Evolutionary conservation across 2,329 filamentous ascomycete species (phyloP).

Genomic region (Teratosphaeria epicoccoides): DNA sequence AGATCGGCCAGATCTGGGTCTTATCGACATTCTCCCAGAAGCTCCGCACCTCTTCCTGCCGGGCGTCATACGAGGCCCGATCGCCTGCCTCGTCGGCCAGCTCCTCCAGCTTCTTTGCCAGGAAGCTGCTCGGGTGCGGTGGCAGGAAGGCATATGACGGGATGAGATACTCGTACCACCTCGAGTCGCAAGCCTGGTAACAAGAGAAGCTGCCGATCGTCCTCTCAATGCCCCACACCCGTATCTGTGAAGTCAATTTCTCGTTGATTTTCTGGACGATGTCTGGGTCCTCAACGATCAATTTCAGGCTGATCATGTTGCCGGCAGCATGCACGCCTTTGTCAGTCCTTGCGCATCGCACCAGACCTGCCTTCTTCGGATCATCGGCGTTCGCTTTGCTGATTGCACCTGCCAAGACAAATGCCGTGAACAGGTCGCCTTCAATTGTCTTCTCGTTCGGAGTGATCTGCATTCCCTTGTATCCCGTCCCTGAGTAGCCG

Average conservation of each 20-base stretch:
- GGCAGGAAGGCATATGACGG: constrained; percentile 87
- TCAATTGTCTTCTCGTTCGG: constrained; percentile 74
- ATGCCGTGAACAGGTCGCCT: constrained; percentile 84
- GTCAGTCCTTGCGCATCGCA: constrained; percentile 89
- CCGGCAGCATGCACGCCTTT: constrained; percentile 95
- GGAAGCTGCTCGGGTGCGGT: constrained; percentile 75
- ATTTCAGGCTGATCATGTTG: constrained; percentile 87
- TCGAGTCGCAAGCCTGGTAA: constrained; percentile 87
- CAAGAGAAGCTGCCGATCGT: constrained; percentile 88
- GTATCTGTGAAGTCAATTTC: constrained; percentile 74
- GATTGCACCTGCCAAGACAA: constrained; percentile 83
- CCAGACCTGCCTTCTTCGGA: constrained; percentile 88
- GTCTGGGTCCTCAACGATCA: constrained; percentile 86
- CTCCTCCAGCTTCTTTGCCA: constrained; percentile 75
- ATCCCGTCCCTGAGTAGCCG: constrained; percentile 91
- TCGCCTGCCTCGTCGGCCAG: constrained; percentile 63
- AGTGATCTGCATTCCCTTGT: constrained; percentile 87
- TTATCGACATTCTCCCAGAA: constrained; percentile 82
- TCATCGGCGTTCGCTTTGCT: constrained; percentile 95
- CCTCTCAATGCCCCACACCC: constrained; percentile 85
- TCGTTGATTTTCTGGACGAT: constrained; percentile 87
- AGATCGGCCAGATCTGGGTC: constrained; percentile 61
- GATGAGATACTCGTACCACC: constrained; percentile 95
- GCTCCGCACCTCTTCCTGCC: constrained; percentile 64
- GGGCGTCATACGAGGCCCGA: constrained; percentile 54